These are phyloP conservation scores for Coprinopsis marcescibilis DNA, from an alignment of 768 basidiomycete genomes.

Conservation along the genomic window DNA sequence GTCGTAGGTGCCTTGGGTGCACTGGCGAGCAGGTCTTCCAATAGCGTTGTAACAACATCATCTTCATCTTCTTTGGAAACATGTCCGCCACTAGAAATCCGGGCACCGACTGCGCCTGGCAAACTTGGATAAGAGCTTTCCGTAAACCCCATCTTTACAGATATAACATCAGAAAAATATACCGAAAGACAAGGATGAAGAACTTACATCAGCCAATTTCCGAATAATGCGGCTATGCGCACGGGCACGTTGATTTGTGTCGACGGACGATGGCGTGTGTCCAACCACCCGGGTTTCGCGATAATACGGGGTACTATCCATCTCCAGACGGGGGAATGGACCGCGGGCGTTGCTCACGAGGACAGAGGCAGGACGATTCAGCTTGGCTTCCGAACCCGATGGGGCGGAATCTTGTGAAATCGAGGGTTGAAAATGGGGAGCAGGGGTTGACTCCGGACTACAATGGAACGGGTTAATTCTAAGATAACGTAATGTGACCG, in stretches of 20 bases:
- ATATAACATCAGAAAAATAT: slow-evolving; percentile 10
- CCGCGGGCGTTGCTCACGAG: slow-evolving; percentile 61
- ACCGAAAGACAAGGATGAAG: not conserved
- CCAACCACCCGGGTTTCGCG: too few relatives aligned
- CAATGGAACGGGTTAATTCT: not conserved
- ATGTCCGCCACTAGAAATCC: slow-evolving; percentile 37
- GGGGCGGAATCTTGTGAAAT: not conserved
- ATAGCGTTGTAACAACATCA: slow-evolving; percentile 55
- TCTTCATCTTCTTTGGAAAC: slow-evolving; percentile 55
- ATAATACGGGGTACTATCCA: slow-evolving; percentile 53
- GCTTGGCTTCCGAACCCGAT: not conserved
- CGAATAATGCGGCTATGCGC: slow-evolving; percentile 46
- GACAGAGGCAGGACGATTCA: slow-evolving; percentile 2
- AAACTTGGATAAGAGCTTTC: slow-evolving; percentile 50
- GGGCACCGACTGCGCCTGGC: slow-evolving; percentile 41
- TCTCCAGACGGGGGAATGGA: slow-evolving; percentile 57
- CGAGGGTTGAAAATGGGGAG: not conserved
- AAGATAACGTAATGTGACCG: not conserved
- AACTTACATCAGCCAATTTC: slow-evolving; percentile 57
- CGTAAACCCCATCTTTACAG: slow-evolving; percentile 68
- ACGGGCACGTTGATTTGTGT: too few relatives aligned
- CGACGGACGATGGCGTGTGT: too few relatives aligned
- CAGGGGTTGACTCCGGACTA: not conserved
- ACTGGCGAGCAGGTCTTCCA: slow-evolving; percentile 50
- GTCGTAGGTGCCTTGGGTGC: not conserved